Evolutionary conservation across 2,329 filamentous ascomycete species (phyloP).

Genomic region (Aspergillus unguis): DNA sequence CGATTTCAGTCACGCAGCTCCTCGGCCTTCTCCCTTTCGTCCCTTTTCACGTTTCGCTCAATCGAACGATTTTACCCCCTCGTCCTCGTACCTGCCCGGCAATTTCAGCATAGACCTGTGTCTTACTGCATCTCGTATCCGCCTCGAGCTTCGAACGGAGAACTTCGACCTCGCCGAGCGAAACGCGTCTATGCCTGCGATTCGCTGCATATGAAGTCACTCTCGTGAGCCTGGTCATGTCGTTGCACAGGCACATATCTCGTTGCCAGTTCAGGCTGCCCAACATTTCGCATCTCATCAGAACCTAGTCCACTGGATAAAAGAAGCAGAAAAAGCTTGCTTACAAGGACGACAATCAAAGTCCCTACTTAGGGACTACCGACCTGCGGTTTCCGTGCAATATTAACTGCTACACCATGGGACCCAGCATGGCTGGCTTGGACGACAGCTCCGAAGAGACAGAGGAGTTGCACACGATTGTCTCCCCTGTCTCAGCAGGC

Average conservation of each 20-base stretch:
- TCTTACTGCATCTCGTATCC: neutral
- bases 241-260: slow-evolving; percentile 26
- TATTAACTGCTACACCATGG: slow-evolving; percentile 7
- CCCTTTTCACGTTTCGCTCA: neutral
- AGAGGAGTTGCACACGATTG: slow-evolving; percentile 10
- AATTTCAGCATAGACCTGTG: neutral
- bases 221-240: slow-evolving; percentile 26
- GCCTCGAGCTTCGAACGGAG: slow-evolving; percentile 6
- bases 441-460: slow-evolving; percentile 13
- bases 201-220: slow-evolving; percentile 7
- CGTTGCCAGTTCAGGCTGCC: slow-evolving; percentile 26
- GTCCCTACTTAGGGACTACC: slow-evolving; percentile 1
- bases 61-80: neutral
- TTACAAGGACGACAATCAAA: slow-evolving; percentile 2
- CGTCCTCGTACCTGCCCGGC: neutral
- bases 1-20: slow-evolving; percentile 10
- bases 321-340: neutral
- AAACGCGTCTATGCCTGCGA: slow-evolving; percentile 12
- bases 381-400: slow-evolving; percentile 3
- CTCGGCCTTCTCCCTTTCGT: slow-evolving; percentile 8
- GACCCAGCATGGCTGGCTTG: slow-evolving; percentile 1
- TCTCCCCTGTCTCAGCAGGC: slow-evolving; percentile 10
- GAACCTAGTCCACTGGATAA: slow-evolving; percentile 8
- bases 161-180: slow-evolving; percentile 5
- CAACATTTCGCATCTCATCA: slow-evolving; percentile 17